These are phyloP conservation scores for Fusarium brevicatenulatum DNA, from an alignment of 2,329 filamentous ascomycete species.

Conservation along the genomic window DNA sequence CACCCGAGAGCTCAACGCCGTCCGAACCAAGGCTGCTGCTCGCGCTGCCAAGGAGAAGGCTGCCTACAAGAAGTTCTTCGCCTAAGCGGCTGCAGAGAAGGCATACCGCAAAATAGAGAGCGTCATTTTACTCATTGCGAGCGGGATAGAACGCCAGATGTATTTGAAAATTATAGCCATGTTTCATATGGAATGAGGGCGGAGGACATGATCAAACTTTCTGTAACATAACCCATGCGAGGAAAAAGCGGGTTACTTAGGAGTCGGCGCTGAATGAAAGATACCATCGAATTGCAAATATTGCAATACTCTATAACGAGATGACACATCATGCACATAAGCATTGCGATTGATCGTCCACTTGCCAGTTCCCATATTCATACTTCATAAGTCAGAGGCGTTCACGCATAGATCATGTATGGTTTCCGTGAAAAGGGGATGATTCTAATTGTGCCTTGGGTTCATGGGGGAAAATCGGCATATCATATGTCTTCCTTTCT, in stretches of 20 bases:
- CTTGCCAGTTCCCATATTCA: background rate
- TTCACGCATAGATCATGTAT: background rate
- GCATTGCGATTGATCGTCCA: background rate
- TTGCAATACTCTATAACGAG: slow-evolving; percentile 22
- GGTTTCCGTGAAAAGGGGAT: background rate
- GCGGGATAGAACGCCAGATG: slow-evolving; percentile 26
- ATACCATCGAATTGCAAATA: slow-evolving; percentile 46
- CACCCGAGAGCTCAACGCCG: slow-evolving; percentile 75
- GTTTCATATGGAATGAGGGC: slow-evolving; percentile 10
- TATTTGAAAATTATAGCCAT: slow-evolving; percentile 26
- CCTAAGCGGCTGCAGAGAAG: slow-evolving; percentile 47
- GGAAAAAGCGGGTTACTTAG: slow-evolving; percentile 41
- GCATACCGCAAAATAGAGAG: slow-evolving; percentile 2
- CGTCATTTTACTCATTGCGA: slow-evolving; percentile 14
- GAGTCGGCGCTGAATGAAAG: slow-evolving; percentile 46
- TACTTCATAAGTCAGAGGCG: background rate
- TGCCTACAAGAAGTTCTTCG: slow-evolving; percentile 91
- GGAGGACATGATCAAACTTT: slow-evolving; percentile 39
- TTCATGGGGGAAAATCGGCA: background rate
- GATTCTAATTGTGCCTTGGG: background rate
- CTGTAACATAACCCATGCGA: slow-evolving; percentile 37
- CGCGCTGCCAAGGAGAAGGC: slow-evolving; percentile 89
- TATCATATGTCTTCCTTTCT: background rate
- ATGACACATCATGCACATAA: background rate
- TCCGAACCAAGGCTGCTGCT: slow-evolving; percentile 80